phyloP scores from a whole-genome alignment of 495 filamentous ascomycete genomes.

The Xylaria flabelliformis region DNA sequence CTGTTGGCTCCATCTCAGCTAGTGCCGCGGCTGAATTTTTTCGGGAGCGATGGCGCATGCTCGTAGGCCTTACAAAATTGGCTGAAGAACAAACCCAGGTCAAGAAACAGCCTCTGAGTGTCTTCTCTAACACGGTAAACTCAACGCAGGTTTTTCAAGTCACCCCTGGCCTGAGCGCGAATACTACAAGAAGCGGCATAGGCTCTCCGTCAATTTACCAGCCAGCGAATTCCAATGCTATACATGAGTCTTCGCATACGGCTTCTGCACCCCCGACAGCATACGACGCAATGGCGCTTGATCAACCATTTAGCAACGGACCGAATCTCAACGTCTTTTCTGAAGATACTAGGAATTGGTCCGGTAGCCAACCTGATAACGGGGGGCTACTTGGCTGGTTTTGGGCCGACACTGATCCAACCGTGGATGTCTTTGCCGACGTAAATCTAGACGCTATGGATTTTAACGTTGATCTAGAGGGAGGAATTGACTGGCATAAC shows the following conservation, averaged over 20 bases:
- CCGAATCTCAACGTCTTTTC: conserved; percentile 12
- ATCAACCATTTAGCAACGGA: not conserved
- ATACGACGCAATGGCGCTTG: not conserved
- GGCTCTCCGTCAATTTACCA: not conserved
- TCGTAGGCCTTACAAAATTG: conserved; percentile 32
- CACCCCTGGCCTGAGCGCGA: conserved; percentile 21
- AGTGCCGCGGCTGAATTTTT: conserved; percentile 38
- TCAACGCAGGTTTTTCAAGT: conserved; percentile 21
- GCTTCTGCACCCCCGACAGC: not conserved
- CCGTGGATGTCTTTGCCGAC: conserved; percentile 35
- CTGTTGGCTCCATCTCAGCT: conserved; percentile 40
- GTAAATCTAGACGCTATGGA: conserved; percentile 34
- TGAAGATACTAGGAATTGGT: conserved; percentile 8
- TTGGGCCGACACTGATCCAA: conserved; percentile 41
- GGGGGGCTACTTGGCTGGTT: conserved; percentile 42
- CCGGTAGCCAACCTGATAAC: conserved; percentile 3
- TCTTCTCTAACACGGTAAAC: not conserved
- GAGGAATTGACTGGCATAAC: conserved; percentile 55
- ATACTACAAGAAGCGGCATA: not conserved
- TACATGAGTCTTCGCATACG: not conserved
- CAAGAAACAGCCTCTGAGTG: not conserved
- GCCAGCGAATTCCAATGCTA: not conserved
- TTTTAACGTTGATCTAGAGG: conserved; percentile 48
- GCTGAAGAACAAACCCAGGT: not conserved
- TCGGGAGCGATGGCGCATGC: conserved; percentile 48